These are phyloP conservation scores for Vitis hybrid DNA, from an alignment of 177 flowering plant species.

Conservation along the genomic window DNA sequence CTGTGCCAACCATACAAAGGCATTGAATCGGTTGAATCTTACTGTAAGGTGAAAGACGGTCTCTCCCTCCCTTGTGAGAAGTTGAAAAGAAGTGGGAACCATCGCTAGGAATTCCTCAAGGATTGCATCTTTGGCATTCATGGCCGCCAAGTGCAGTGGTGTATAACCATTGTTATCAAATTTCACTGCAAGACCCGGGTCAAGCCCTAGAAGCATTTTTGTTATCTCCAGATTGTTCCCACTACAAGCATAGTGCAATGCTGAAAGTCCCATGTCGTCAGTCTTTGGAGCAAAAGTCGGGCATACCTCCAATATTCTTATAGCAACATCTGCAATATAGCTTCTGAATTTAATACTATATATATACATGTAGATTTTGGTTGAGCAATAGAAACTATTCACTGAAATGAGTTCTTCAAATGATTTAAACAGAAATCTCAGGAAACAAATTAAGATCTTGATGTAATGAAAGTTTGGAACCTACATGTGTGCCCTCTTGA, in stretches of 20 bases:
- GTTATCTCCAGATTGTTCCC: conserved; percentile 2
- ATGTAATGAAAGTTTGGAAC: too few relatives aligned
- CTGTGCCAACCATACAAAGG: not conserved
- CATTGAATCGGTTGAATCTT: not conserved
- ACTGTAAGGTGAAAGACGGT: conserved; percentile 10
- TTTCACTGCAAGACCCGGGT: not conserved
- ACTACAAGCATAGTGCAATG: conserved; percentile 6
- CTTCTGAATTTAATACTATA: too few relatives aligned
- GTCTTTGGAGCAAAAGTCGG: not conserved
- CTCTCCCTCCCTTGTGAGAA: conserved; percentile 6
- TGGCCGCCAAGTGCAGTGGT: conserved; percentile 10
- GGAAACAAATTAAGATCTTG: too few relatives aligned
- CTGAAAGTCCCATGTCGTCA: not conserved
- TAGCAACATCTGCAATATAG: conserved; percentile 5
- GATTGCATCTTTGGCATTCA: not conserved
- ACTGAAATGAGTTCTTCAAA: too few relatives aligned
- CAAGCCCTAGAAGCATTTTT: conserved; percentile 3
- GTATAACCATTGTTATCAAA: conserved; percentile 1
- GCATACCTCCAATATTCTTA: not conserved
- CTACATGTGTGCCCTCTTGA: conserved; percentile 6
- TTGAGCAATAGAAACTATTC: too few relatives aligned
- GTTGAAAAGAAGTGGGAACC: conserved; percentile 1
- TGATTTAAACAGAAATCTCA: too few relatives aligned
- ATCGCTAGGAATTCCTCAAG: not conserved
- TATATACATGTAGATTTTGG: too few relatives aligned